These are phyloP conservation scores for Hyphopichia burtonii DNA, from an alignment of 1,139 yeast genomes.

Conservation along the genomic window DNA sequence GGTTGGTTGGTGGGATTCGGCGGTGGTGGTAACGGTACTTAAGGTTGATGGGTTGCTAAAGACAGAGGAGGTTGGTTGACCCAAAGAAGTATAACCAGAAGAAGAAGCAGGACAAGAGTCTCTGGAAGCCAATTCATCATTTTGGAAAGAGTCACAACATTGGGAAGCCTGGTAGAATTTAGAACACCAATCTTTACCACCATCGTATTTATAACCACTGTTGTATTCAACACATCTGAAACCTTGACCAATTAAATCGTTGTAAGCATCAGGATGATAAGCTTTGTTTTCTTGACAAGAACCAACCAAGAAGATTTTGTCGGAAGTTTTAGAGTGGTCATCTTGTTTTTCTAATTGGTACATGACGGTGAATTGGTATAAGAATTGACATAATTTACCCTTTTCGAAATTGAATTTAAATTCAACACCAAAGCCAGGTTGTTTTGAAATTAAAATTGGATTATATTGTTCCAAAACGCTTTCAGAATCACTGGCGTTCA, in stretches of 20 bases:
- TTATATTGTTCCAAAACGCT: slow-evolving; percentile 13
- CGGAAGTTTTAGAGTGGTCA: slow-evolving; percentile 10
- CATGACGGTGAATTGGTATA: slow-evolving; percentile 18
- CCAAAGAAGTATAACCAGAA: slow-evolving; percentile 3
- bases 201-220: slow-evolving; percentile 18
- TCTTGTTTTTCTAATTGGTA: slow-evolving; percentile 15
- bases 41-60: slow-evolving; percentile 1
- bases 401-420: slow-evolving; percentile 17
- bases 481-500: slow-evolving; percentile 16
- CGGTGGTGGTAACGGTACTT: slow-evolving; percentile 2
- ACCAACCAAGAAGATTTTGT: slow-evolving; percentile 20
- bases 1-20: not conserved
- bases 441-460: slow-evolving; percentile 16
- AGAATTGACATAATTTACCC: slow-evolving; percentile 18
- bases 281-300: slow-evolving; percentile 16
- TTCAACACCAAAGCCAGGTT: slow-evolving; percentile 18
- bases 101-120: slow-evolving; percentile 15
- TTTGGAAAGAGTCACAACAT: slow-evolving; percentile 13
- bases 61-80: slow-evolving; percentile 6
- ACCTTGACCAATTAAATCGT: slow-evolving; percentile 12
- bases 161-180: slow-evolving; percentile 15
- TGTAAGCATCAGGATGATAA: slow-evolving; percentile 14
- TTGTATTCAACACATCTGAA: slow-evolving; percentile 22
- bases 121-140: slow-evolving; percentile 15
- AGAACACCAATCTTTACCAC: slow-evolving; percentile 21